Evolutionary conservation across 2,329 filamentous ascomycete species (phyloP), one percentile per base, ranked within the genome.

Genomic region (Cadophora gregata): DNA sequence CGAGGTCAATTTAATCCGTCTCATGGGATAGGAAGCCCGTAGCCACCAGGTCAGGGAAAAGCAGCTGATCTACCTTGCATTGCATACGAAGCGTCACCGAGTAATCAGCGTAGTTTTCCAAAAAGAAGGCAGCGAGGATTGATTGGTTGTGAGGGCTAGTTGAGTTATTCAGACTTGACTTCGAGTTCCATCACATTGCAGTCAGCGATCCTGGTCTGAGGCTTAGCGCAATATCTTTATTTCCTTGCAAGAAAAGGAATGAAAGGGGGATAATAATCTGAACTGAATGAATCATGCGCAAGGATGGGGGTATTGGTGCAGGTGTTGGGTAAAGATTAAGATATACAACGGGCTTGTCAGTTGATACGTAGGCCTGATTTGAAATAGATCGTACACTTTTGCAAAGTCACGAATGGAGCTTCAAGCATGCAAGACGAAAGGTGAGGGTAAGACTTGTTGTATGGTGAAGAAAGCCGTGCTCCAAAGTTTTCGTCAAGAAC

Each of bases 1-100:
- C n/a, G n/a, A n/a, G n/a, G n/a, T n/a, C n/a, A n/a, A 8, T 12
- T 31, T 19, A 12, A 31, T 1, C 50, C 27, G 14, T 27, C 50
- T n/a, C 25, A 53, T 31, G 50, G 50, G 42, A 47, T 21, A n/a
- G 10, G 50, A 16, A 53, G 10, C 12, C 50, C 31, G 50, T 29
- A 31, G 16, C 50, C 27, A 53, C 25, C 14, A 31, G 50, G 50
- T 14, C 50, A 31, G 9, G 9, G 50, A 19, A 25, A 53, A 29
- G 50, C 25, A 53, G 50, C 50, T 53, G 50, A 53, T 53, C 50
- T 53, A 7, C 50, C 31, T 53, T 53, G 27, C 50, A 53, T 31
- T 29, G 50, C n/a, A 31, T 9, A 31, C 14, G 27, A 53, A 53
- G 31, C 27, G 50, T 27, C 50, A 53, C 50, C 14, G n/a, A 53